phyloP scores from a whole-genome alignment of 2,329 filamentous ascomycete species.

The Aspergillus fijiensis region DNA sequence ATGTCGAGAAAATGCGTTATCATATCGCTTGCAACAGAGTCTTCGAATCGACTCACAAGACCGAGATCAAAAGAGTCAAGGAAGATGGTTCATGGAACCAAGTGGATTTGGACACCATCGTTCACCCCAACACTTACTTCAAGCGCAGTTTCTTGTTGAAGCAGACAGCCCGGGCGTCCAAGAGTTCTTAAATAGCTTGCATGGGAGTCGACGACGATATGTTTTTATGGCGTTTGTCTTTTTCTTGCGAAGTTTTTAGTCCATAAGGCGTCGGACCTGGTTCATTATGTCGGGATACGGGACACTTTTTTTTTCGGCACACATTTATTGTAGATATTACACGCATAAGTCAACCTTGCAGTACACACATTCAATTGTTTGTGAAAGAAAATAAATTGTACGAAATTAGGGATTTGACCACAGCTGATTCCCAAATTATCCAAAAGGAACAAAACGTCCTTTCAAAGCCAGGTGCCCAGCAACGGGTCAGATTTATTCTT shows the following conservation, averaged over 20 bases:
- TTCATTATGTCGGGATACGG: slow-evolving; percentile 3
- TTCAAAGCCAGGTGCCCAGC: slow-evolving; percentile 71
- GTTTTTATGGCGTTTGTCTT: slow-evolving; percentile 24
- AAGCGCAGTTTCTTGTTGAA: slow-evolving; percentile 89
- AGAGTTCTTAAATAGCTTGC: slow-evolving; percentile 42
- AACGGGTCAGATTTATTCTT: slow-evolving; percentile 62
- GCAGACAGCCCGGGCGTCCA: slow-evolving; percentile 62
- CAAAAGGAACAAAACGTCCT: slow-evolving; percentile 60
- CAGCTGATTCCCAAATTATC: slow-evolving; percentile 72
- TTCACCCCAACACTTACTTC: slow-evolving; percentile 97
- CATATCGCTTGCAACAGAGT: slow-evolving; percentile 97
- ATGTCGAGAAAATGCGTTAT: slow-evolving; percentile 83
- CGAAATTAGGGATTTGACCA: slow-evolving; percentile 53
- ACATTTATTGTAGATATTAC: not conserved
- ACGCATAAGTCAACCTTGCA: slow-evolving; percentile 4
- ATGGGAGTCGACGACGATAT: slow-evolving; percentile 52
- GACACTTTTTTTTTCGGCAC: slow-evolving; percentile 3
- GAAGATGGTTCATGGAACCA: slow-evolving; percentile 70
- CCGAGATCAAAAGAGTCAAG: slow-evolving; percentile 72
- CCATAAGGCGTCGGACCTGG: slow-evolving; percentile 17
- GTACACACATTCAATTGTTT: not conserved
- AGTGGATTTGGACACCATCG: slow-evolving; percentile 85
- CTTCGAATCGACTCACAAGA: slow-evolving; percentile 82
- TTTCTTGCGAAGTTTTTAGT: slow-evolving; percentile 7
- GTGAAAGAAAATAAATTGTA: not conserved